Conservation (phyloP, 441 rosid species). For the Gossypium armourianum region DNA sequence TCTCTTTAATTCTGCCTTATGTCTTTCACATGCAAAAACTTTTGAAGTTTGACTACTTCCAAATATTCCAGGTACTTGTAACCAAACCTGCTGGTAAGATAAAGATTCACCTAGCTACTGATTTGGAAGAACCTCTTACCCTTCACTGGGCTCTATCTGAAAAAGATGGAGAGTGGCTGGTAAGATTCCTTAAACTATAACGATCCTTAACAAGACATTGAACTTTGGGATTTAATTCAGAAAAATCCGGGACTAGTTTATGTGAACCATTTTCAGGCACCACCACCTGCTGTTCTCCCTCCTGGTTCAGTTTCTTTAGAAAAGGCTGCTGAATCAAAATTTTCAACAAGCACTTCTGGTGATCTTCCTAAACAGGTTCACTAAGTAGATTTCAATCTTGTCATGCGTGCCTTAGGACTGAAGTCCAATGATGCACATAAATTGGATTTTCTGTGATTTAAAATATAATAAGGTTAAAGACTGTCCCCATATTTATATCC, state of each 20-base stretch:
- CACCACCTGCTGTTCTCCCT: slow-evolving; percentile 56
- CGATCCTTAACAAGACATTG: slow-evolving; percentile 8
- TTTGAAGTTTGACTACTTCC: slow-evolving; percentile 18
- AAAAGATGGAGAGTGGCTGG: slow-evolving; percentile 80
- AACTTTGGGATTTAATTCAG: slow-evolving; percentile 15
- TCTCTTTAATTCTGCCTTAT: slow-evolving; percentile 9
- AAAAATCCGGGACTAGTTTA: slow-evolving; percentile 10
- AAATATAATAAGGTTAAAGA: not conserved
- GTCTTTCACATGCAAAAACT: slow-evolving; percentile 9
- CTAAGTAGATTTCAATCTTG: slow-evolving; percentile 14
- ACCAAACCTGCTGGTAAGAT: slow-evolving; percentile 50
- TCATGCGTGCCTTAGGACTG: slow-evolving; percentile 13
- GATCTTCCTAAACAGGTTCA: slow-evolving; percentile 59
- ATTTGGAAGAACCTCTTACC: slow-evolving; percentile 52
- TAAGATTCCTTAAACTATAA: slow-evolving; percentile 32
- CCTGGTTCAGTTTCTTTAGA: slow-evolving; percentile 53
- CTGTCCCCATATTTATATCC: slow-evolving; percentile 13
- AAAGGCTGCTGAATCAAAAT: slow-evolving; percentile 57
- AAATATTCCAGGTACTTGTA: slow-evolving; percentile 53
- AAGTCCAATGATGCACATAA: not conserved
- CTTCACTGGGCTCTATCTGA: slow-evolving; percentile 95
- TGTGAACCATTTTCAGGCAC: slow-evolving; percentile 54
- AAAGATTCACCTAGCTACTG: slow-evolving; percentile 60
- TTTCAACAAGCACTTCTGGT: slow-evolving; percentile 29
- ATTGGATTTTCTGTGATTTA: not conserved